Conservation (phyloP, 2,329 filamentous ascomycete species). For the Tolypocladium tropicale region DNA sequence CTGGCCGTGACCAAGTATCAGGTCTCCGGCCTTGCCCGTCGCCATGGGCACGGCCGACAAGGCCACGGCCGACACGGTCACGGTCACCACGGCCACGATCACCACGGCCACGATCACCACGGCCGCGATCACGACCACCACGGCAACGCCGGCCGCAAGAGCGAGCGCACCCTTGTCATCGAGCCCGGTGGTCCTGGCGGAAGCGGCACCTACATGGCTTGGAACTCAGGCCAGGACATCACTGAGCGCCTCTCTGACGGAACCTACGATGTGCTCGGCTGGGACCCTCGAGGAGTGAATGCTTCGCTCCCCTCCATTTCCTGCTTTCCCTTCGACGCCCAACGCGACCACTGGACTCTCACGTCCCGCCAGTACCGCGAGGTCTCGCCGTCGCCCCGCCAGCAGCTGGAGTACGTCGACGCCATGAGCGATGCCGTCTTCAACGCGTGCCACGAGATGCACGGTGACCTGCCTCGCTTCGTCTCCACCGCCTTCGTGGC, state of each 20-base stretch:
- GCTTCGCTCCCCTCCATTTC: conserved; percentile 31
- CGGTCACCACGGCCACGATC: background rate
- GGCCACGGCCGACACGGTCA: background rate
- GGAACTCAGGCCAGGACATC: conserved; percentile 24
- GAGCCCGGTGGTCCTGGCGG: conserved; percentile 41
- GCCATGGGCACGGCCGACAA: conserved; percentile 4
- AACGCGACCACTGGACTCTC: conserved; percentile 36
- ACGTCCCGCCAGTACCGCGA: conserved; percentile 27
- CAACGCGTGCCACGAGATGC: conserved; percentile 28
- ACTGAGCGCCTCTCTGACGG: conserved; percentile 31
- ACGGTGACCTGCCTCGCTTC: conserved; percentile 36
- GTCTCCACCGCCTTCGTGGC: conserved; percentile 35
- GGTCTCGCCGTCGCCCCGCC: conserved; percentile 19
- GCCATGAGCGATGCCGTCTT: conserved; percentile 35
- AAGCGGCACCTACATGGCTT: conserved; percentile 32
- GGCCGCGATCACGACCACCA: background rate
- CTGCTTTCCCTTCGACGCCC: conserved; percentile 35
- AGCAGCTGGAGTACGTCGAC: conserved; percentile 32
- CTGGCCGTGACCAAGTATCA: conserved; percentile 40
- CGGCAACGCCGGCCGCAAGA: conserved; percentile 22
- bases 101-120: background rate
- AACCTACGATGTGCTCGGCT: conserved; percentile 38
- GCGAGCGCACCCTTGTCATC: conserved; percentile 35
- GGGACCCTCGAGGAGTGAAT: conserved; percentile 45
- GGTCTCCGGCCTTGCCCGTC: conserved; percentile 30